Conservation (phyloP, 1,284 basidiomycete species). For the Sanguinoderma infundibulare region DNA sequence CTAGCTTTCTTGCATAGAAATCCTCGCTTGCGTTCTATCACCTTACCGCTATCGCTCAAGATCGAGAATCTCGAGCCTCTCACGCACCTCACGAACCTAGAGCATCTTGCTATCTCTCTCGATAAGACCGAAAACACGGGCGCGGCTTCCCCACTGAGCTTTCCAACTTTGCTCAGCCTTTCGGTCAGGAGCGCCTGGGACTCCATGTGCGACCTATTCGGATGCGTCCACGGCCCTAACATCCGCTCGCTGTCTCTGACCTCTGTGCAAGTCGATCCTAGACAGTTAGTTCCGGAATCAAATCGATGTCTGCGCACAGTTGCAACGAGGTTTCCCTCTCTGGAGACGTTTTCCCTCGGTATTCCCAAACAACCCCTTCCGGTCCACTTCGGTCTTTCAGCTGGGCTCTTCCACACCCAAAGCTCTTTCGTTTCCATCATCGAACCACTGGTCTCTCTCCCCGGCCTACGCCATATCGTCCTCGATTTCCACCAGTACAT, state of each 20-base stretch:
- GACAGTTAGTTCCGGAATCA: not conserved
- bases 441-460: not conserved
- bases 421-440: not conserved
- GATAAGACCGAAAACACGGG: too few species aligned
- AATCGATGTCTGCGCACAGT: not conserved
- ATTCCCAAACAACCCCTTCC: too few species aligned
- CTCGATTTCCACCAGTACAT: not conserved
- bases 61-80: not conserved
- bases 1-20: not conserved
- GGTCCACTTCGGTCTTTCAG: too few species aligned
- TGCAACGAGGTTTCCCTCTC: not conserved
- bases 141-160: not conserved
- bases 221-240: not conserved
- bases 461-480: not conserved
- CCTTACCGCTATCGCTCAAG: not conserved
- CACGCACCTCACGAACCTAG: not conserved
- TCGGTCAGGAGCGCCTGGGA: not conserved
- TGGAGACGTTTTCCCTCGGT: not conserved
- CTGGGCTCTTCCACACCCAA: too few species aligned
- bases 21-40: not conserved
- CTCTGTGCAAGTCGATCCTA: too few species aligned
- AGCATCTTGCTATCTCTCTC: not conserved
- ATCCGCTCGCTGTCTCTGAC: not conserved
- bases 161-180: not conserved
- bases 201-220: not conserved